These are phyloP conservation scores for Cardiospermum halicacabum DNA, from an alignment of 345 rosid species.

Conservation along the genomic window DNA sequence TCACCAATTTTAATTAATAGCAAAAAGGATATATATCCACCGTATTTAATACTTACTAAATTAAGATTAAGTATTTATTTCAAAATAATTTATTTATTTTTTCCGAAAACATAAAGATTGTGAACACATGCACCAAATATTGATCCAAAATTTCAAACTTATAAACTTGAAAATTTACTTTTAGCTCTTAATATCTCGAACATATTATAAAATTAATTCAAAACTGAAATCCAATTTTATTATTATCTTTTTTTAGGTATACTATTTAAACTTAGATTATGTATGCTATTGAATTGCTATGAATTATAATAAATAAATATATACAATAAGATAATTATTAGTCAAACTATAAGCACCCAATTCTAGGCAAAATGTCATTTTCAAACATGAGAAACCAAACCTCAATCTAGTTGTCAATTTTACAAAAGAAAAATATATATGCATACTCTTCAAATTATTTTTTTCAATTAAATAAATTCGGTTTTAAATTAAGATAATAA, in stretches of 20 bases:
- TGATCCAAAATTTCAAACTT: background rate
- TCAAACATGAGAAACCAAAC: background rate
- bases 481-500: too few species aligned
- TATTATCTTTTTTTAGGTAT: too few species aligned
- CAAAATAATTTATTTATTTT: too few species aligned
- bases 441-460: background rate
- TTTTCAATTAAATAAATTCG: background rate
- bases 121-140: background rate
- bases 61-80: too few species aligned
- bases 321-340: too few species aligned
- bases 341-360: background rate
- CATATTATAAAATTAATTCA: background rate
- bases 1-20: too few species aligned
- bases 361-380: background rate
- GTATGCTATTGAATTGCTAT: background rate
- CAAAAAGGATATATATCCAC: too few species aligned
- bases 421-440: background rate
- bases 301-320: background rate
- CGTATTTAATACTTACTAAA: too few species aligned
- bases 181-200: slow-evolving; percentile 3
- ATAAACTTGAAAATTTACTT: background rate
- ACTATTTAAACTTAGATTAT: background rate
- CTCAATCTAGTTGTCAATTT: background rate
- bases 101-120: background rate
- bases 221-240: too few species aligned